A percentile compares a stretch with the other conserved stretches of the same genome.
Conservation (phyloP, 2,329 filamentous ascomycete genomes). For the Colletotrichum zoysiae region DNA sequence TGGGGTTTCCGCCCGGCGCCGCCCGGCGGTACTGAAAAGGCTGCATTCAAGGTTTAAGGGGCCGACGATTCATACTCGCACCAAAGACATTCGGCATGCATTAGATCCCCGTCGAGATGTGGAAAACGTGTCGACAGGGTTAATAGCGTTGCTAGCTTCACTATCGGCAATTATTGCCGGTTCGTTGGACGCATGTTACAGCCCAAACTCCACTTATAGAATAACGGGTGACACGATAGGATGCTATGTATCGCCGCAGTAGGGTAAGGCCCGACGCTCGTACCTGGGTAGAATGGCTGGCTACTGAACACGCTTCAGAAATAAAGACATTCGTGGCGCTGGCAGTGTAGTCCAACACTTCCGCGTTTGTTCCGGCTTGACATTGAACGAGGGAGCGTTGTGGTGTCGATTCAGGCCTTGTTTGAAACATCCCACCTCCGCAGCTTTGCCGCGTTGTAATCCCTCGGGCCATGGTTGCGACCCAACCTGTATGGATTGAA, state of each 20-base stretch:
- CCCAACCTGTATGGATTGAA: not conserved
- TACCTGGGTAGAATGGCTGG: not conserved
- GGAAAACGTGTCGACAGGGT: conserved; percentile 25
- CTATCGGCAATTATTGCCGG: conserved; percentile 10
- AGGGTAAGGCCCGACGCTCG: not conserved
- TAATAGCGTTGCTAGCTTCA: not conserved
- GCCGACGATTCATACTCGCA: conserved; percentile 25
- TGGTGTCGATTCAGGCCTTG: not conserved
- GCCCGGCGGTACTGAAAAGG: conserved; percentile 5
- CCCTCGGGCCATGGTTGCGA: not conserved
- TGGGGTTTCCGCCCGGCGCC: conserved; percentile 1
- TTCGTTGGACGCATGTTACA: not conserved
- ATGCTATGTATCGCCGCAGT: not conserved
- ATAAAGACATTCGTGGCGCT: not conserved
- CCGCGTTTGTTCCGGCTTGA: not conserved
- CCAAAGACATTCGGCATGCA: conserved; percentile 10
- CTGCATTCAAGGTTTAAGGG: not conserved
- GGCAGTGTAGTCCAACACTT: not conserved
- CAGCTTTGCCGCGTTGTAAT: not conserved
- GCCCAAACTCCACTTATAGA: not conserved
- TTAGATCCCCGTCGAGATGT: conserved; percentile 12
- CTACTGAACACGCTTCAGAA: not conserved
- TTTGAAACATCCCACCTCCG: not conserved
- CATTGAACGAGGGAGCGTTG: too few species aligned
- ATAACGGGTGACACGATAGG: too few species aligned